Base-by-base conservation (phyloP, 148 eudicot species). In the Camellia granthamiana region DNA sequence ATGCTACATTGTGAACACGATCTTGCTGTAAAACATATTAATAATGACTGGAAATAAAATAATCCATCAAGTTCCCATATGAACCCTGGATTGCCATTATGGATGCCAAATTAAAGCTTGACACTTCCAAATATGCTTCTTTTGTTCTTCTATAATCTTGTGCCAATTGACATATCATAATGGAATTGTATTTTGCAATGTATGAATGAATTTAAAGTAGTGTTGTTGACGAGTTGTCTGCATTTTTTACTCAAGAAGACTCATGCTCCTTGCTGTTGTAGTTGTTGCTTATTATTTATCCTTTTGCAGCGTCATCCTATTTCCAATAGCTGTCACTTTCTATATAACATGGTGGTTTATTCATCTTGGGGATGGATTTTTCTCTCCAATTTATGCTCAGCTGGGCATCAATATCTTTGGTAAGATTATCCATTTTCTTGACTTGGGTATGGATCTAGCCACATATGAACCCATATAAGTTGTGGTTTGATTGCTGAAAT, bases 261-360 rank as follows among this genome's bases (percentile, higher is more conserved):
- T 30, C 38, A 30, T 30, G 38, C 38, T 30, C 38, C 38, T 30
- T 30, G 38, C 41, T 55, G 71, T 76, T 55, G 2, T 77, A 56
- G 52, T 64, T 64, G 38, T 21, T n/a, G n/a, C 8, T 21, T 64
- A n/a, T 18, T 18, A 23, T 64, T 30, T 8, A 19, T 38, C 72
- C 38, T 80, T 84, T 80, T 76, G 83, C 86, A 84, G 86, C 66
- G 86, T 84, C 78, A 84, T 84, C 78, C 83, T 84, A 10, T 72
- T 84, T 18, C 86, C 86, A 63, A 84, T 84, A 76, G 86, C 86
- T 41, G 74, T 84, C 78, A 84, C 86, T 69, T 84, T 84, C 78
- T 84, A 84, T 74, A 65, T 84, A 80, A 84, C 86, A 68, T 84
- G 83, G 83, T 84, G 86, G 86, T 84, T 84, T 78, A 84, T 84